phyloP scores from a whole-genome alignment of 208 protist species.

The Trypanosomatidae sp. region DNA sequence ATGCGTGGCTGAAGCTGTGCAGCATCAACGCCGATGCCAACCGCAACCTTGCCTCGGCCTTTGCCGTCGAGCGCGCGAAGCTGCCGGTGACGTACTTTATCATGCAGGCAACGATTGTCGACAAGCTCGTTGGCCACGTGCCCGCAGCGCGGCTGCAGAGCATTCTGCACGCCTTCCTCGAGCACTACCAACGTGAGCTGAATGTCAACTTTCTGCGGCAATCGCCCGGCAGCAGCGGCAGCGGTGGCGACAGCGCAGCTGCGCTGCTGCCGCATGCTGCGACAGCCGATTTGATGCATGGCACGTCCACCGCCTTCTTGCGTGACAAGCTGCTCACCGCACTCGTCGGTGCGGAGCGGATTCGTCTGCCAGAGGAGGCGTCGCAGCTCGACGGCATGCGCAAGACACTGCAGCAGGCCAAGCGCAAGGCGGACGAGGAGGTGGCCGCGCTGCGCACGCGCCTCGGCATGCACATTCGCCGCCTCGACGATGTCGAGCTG shows the following conservation, averaged over 20 bases:
- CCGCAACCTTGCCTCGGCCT: conserved; percentile 71
- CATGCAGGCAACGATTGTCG: conserved; percentile 82
- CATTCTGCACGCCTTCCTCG: conserved; percentile 71
- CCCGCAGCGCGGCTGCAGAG: conserved; percentile 29
- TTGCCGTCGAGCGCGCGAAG: conserved; percentile 74
- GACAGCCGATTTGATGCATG: conserved; percentile 46
- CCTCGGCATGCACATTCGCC: conserved; percentile 60
- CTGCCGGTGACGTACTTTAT: conserved; percentile 83
- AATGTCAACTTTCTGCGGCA: conserved; percentile 62
- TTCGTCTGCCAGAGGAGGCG: conserved; percentile 67
- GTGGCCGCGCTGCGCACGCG: conserved; percentile 44
- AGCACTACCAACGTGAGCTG: conserved; percentile 78
- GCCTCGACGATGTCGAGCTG: conserved; percentile 47
- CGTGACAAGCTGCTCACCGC: conserved; percentile 51
- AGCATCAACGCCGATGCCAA: conserved; percentile 82
- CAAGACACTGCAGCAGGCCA: conserved; percentile 67
- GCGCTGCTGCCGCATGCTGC: conserved; percentile 46
- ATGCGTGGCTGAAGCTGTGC: conserved; percentile 74
- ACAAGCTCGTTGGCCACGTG: conserved; percentile 57
- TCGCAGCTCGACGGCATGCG: conserved; percentile 57
- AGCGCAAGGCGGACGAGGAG: conserved; percentile 65
- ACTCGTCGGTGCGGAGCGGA: conserved; percentile 54
- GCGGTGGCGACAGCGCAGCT: conserved; percentile 1
- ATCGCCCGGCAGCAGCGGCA: conserved; percentile 1
- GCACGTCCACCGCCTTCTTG: conserved; percentile 63